Percentiles rank a stretch among this genome's conserved stretches.
Evolutionary conservation across 495 filamentous ascomycete genomes (phyloP).

Genomic region (Aspergillus saccharolyticus): DNA sequence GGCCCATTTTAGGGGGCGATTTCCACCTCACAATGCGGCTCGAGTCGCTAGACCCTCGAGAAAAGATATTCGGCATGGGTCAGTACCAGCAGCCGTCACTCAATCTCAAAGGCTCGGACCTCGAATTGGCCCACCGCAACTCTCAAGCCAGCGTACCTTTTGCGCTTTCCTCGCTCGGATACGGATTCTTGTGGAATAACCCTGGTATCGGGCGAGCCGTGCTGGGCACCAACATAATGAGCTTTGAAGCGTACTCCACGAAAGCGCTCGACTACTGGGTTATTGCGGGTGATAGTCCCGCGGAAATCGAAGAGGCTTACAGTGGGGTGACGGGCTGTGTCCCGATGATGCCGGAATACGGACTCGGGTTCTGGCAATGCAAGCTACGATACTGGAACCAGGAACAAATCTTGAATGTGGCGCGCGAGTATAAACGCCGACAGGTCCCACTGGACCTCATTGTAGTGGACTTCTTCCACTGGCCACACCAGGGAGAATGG

Average conservation of each 20-base stretch:
- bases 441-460: slow-evolving; percentile 52
- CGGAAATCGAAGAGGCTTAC: slow-evolving; percentile 50
- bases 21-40: slow-evolving; percentile 51
- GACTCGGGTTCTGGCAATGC: slow-evolving; percentile 59
- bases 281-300: slow-evolving; percentile 48
- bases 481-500: slow-evolving; percentile 56
- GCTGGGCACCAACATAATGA: slow-evolving; percentile 53
- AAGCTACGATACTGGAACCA: slow-evolving; percentile 57
- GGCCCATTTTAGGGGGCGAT: slow-evolving; percentile 46
- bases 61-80: slow-evolving; percentile 59
- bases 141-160: slow-evolving; percentile 57
- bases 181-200: slow-evolving; percentile 58
- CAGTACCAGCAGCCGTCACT: slow-evolving; percentile 56
- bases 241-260: slow-evolving; percentile 52
- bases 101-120: slow-evolving; percentile 51
- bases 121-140: slow-evolving; percentile 58
- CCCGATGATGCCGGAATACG: slow-evolving; percentile 60
- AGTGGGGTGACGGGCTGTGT: slow-evolving; percentile 46
- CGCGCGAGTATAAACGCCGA: slow-evolving; percentile 47
- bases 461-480: slow-evolving; percentile 58
- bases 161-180: slow-evolving; percentile 47
- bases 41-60: slow-evolving; percentile 44
- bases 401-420: slow-evolving; percentile 50
- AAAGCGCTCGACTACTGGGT: slow-evolving; percentile 54
- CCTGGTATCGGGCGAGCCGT: slow-evolving; percentile 52